phyloP scores from a whole-genome alignment of 148 eudicot species.

The Simmondsia chinensis region DNA sequence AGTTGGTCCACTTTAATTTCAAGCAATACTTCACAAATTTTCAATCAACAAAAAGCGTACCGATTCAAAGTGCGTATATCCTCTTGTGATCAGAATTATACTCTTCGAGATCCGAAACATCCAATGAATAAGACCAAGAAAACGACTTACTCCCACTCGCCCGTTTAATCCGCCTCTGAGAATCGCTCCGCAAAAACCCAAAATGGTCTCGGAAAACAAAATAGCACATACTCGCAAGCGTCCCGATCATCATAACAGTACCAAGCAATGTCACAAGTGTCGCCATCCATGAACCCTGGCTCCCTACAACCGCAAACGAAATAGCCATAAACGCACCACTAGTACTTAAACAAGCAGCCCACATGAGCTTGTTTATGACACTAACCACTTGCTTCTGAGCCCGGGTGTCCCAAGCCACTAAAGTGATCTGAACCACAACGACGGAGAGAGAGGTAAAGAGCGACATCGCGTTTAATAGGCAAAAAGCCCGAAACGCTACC shows the following conservation, averaged over 20 bases:
- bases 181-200: constrained; percentile 45
- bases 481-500: constrained; percentile 52
- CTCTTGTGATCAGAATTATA: constrained; percentile 56
- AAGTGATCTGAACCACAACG: constrained; percentile 82
- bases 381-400: constrained; percentile 71
- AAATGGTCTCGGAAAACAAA: constrained; percentile 79
- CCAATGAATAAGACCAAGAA: constrained; percentile 70
- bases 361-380: constrained; percentile 80
- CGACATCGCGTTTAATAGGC: constrained; percentile 62
- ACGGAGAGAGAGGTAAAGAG: constrained; percentile 79
- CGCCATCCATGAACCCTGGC: constrained; percentile 63
- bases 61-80: constrained; percentile 79
- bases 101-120: constrained; percentile 61
- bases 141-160: constrained; percentile 77
- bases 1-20: too few species aligned
- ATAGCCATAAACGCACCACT: constrained; percentile 74
- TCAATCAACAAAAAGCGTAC: too few species aligned
- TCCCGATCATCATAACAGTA: constrained; percentile 52
- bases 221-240: constrained; percentile 69
- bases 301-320: constrained; percentile 71
- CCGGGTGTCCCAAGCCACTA: constrained; percentile 82
- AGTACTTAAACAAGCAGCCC: constrained; percentile 88
- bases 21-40: too few species aligned
- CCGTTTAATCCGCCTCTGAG: constrained; percentile 66
- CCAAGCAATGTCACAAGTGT: constrained; percentile 50